Percentiles rank a stretch among this genome's conserved stretches.
These are phyloP conservation scores for Irpex rosettiformis DNA, from an alignment of 1,284 basidiomycete genomes.

Conservation along the genomic window DNA sequence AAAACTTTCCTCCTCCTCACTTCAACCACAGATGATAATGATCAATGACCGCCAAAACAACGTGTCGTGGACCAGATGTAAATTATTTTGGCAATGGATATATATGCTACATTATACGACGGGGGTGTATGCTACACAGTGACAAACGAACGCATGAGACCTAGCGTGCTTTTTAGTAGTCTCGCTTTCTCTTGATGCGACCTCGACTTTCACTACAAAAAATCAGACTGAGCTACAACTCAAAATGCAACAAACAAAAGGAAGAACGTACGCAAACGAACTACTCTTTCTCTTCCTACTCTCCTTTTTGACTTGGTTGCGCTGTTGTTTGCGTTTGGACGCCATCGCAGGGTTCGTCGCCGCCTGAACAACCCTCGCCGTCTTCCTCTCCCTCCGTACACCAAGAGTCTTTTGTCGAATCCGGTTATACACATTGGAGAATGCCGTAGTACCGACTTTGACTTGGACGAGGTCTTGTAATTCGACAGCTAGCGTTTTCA, in stretches of 20 bases:
- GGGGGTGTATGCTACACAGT: neutral
- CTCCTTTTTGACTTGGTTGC: slow-evolving; percentile 73
- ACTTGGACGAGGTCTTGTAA: slow-evolving; percentile 85
- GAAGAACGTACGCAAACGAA: slow-evolving; percentile 48
- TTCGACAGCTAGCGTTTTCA: slow-evolving; percentile 82
- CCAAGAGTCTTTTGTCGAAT: slow-evolving; percentile 72
- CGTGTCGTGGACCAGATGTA: too few species aligned
- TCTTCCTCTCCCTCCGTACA: slow-evolving; percentile 73
- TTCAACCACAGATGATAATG: neutral
- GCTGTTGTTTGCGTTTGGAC: slow-evolving; percentile 70
- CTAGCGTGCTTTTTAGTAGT: slow-evolving; percentile 4
- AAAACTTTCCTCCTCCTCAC: neutral
- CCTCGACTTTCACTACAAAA: slow-evolving; percentile 13
- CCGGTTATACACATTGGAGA: slow-evolving; percentile 75
- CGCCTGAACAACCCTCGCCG: slow-evolving; percentile 54
- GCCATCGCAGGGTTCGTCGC: slow-evolving; percentile 74
- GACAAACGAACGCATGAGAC: slow-evolving; percentile 1
- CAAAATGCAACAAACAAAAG: neutral
- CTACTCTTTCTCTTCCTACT: slow-evolving; percentile 76
- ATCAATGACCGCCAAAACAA: neutral
- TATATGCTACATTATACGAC: slow-evolving; percentile 9
- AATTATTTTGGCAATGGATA: neutral
- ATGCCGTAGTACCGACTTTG: slow-evolving; percentile 83
- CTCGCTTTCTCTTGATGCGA: slow-evolving; percentile 13
- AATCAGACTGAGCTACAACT: neutral